A percentile compares a stretch with the other conserved stretches of the same genome.
phyloP scores from a whole-genome alignment of 306 rosid genomes.

The Mimosa pudica region DNA sequence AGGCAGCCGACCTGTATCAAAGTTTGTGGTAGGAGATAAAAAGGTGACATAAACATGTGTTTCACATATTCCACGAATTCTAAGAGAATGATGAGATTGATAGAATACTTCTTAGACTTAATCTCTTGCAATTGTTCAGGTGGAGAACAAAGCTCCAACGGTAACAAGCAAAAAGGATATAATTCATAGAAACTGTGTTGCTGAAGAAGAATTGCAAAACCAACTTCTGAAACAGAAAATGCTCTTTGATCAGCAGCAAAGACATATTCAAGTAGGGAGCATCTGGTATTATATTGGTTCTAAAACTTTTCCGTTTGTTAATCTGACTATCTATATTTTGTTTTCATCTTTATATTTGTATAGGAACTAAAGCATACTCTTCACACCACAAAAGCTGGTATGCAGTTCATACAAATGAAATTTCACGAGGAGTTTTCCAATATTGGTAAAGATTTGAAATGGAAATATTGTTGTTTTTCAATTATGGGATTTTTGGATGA shows the following conservation, averaged over 20 bases:
- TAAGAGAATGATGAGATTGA: background rate
- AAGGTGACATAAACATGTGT: slow-evolving; percentile 45
- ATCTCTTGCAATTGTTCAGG: slow-evolving; percentile 38
- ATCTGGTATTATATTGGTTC: slow-evolving; percentile 21
- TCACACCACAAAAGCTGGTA: slow-evolving; percentile 75
- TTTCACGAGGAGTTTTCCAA: slow-evolving; percentile 84
- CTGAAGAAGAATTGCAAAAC: slow-evolving; percentile 59
- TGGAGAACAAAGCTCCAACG: slow-evolving; percentile 42
- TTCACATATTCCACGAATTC: slow-evolving; percentile 32
- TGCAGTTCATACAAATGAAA: slow-evolving; percentile 84
- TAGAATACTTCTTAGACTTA: slow-evolving; percentile 26
- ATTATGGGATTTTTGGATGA: slow-evolving; percentile 11
- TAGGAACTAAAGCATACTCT: slow-evolving; percentile 78
- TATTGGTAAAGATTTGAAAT: slow-evolving; percentile 59
- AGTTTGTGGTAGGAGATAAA: slow-evolving; percentile 51
- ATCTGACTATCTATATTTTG: slow-evolving; percentile 25
- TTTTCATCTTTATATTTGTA: slow-evolving; percentile 16
- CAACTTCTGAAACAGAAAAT: slow-evolving; percentile 58
- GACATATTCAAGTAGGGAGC: slow-evolving; percentile 65
- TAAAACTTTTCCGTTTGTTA: background rate
- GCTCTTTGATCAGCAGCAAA: slow-evolving; percentile 78
- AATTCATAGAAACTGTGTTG: slow-evolving; percentile 40
- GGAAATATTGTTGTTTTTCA: background rate
- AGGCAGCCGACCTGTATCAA: slow-evolving; percentile 50
- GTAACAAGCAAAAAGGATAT: slow-evolving; percentile 49